These are phyloP conservation scores for Penicillium psychrosexuale DNA, from an alignment of 2,329 filamentous ascomycete genomes.

Conservation along the genomic window DNA sequence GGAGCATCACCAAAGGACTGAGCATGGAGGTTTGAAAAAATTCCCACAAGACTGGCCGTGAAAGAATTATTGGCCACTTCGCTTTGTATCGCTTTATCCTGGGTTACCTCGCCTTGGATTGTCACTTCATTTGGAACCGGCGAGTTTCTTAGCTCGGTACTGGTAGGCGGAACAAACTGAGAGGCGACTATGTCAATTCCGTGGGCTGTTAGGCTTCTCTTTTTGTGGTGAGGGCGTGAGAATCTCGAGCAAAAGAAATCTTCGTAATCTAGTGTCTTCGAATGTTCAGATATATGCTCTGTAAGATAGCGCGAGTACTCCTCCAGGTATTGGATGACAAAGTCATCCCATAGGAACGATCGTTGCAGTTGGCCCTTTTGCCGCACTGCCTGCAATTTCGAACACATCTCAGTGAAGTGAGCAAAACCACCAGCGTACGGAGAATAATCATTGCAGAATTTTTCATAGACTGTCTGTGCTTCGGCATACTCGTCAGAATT, in stretches of 20 bases:
- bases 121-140: background rate
- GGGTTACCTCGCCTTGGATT: background rate
- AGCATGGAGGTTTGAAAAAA: conserved; percentile 24
- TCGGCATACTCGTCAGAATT: conserved; percentile 19
- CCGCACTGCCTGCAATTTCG: conserved; percentile 34
- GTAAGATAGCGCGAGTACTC: conserved; percentile 38
- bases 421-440: conserved; percentile 37
- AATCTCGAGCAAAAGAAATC: conserved; percentile 38
- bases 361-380: conserved; percentile 29
- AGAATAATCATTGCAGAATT: conserved; percentile 41
- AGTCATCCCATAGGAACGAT: conserved; percentile 48
- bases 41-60: conserved; percentile 27
- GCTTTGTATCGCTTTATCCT: background rate
- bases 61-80: conserved; percentile 19
- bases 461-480: conserved; percentile 32
- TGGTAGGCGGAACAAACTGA: conserved; percentile 15
- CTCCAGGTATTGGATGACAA: conserved; percentile 40
- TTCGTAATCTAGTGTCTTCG: conserved; percentile 35
- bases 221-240: conserved; percentile 33
- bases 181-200: conserved; percentile 31
- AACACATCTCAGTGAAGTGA: conserved; percentile 41
- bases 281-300: conserved; percentile 22
- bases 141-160: background rate
- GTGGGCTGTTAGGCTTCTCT: conserved; percentile 36
- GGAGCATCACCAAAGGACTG: conserved; percentile 18